phyloP scores from a whole-genome alignment of 441 rosid genomes.

The Gossypium trilobum region DNA sequence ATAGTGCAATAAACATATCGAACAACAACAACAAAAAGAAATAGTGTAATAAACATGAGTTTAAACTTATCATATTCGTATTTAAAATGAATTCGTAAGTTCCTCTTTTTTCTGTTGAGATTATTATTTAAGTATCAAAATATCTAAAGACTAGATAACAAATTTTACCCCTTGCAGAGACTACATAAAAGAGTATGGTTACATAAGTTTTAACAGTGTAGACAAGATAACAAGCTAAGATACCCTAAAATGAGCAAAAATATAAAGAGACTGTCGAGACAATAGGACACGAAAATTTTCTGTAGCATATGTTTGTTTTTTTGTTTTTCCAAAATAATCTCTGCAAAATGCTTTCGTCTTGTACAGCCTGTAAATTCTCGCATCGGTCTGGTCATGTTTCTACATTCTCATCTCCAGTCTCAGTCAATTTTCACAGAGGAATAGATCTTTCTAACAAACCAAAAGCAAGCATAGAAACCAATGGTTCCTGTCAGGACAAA shows the following conservation, averaged over 20 bases:
- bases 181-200: slow-evolving; percentile 5
- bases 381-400: not conserved
- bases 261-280: not conserved
- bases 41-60: not conserved
- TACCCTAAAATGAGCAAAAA: slow-evolving; percentile 8
- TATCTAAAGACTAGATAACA: not conserved
- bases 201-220: not conserved
- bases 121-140: slow-evolving; percentile 2
- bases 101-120: not conserved
- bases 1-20: too few species aligned
- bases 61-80: not conserved
- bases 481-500: slow-evolving; percentile 83
- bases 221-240: slow-evolving; percentile 5
- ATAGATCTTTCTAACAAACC: slow-evolving; percentile 87
- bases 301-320: not conserved
- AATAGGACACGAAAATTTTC: not conserved
- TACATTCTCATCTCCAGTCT: slow-evolving; percentile 12
- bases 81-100: not conserved
- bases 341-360: not conserved
- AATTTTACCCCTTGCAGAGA: not conserved
- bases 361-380: not conserved
- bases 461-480: slow-evolving; percentile 92
- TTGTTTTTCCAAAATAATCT: not conserved
- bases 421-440: slow-evolving; percentile 88
- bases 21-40: not conserved